Evolutionary conservation across 257 asterid species (phyloP).

Genomic region (Thymus quinquecostatus): DNA sequence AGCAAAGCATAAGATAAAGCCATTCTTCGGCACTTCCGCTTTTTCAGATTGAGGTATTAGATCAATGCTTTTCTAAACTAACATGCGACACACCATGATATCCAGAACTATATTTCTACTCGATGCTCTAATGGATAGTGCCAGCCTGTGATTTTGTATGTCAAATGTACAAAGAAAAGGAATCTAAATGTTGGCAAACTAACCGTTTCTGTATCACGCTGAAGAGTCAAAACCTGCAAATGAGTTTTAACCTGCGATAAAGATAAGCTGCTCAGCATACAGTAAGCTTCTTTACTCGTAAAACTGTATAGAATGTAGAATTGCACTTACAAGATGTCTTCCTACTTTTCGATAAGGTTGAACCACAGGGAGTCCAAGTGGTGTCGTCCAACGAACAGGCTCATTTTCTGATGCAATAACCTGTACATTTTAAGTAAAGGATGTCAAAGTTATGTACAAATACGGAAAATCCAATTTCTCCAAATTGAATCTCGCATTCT

Average conservation of each 20-base stretch:
- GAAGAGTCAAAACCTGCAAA: slow-evolving; percentile 81
- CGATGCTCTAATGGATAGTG: neutral
- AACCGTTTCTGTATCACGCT: slow-evolving; percentile 86
- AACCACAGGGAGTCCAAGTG: slow-evolving; percentile 98
- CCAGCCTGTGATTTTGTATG: neutral
- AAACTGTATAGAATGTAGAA: slow-evolving; percentile 17
- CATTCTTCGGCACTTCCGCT: too few relatives aligned
- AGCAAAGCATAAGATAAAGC: too few relatives aligned
- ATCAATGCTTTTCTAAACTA: too few relatives aligned
- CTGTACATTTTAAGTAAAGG: slow-evolving; percentile 48
- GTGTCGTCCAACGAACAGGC: slow-evolving; percentile 95
- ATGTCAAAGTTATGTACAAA: slow-evolving; percentile 19
- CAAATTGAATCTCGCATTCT: neutral
- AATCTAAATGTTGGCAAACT: slow-evolving; percentile 22
- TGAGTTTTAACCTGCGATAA: slow-evolving; percentile 82
- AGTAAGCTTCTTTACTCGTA: neutral
- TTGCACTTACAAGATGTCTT: slow-evolving; percentile 68
- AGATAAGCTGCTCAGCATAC: slow-evolving; percentile 14
- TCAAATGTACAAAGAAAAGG: slow-evolving; percentile 19
- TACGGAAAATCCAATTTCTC: neutral
- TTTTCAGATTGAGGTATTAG: too few relatives aligned
- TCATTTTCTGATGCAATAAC: slow-evolving; percentile 85
- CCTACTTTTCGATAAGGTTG: slow-evolving; percentile 86
- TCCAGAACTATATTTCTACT: slow-evolving; percentile 23
- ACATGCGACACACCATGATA: too few relatives aligned